Evolutionary conservation across 2,329 filamentous ascomycete species (phyloP).

Genomic region (Pseudopithomyces chartarum): DNA sequence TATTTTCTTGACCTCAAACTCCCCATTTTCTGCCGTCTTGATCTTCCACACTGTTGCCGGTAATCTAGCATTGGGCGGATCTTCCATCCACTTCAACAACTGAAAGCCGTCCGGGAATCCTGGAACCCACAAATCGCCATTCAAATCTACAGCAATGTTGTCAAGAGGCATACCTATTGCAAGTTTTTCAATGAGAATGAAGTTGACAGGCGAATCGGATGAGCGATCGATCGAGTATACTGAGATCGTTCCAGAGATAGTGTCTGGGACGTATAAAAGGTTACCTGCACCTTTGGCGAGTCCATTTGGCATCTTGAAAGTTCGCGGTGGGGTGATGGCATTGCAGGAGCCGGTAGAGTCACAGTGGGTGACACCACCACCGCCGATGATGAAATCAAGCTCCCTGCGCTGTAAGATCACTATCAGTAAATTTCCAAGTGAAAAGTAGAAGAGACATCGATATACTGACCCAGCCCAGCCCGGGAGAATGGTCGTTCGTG

Average conservation of each 20-base stretch:
- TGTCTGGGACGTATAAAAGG: conserved; percentile 34
- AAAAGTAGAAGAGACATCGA: neutral
- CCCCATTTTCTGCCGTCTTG: conserved; percentile 15
- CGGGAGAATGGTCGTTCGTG: conserved; percentile 26
- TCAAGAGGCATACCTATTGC: conserved; percentile 32
- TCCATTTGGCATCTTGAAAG: conserved; percentile 38
- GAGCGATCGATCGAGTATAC: conserved; percentile 16
- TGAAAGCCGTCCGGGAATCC: conserved; percentile 23
- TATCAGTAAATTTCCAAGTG: neutral
- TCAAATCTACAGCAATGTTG: conserved; percentile 31
- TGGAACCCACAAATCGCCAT: conserved; percentile 31
- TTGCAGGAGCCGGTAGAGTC: conserved; percentile 22
- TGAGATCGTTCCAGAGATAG: conserved; percentile 29
- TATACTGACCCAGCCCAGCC: conserved; percentile 11
- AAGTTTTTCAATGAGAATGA: conserved; percentile 27
- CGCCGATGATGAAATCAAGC: conserved; percentile 32
- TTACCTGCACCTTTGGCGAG: conserved; percentile 27
- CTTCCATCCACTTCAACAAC: conserved; percentile 14
- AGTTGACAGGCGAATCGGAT: neutral
- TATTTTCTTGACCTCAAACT: conserved; percentile 30
- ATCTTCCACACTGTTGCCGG: conserved; percentile 29
- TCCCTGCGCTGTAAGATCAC: conserved; percentile 11
- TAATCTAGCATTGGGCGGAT: conserved; percentile 19
- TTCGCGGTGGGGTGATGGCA: conserved; percentile 16
- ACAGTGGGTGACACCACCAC: conserved; percentile 35